Percentiles rank a stretch among this genome's conserved stretches.
Conservation (phyloP, 805 yeast species). For the Metschnikowia picachoensis region DNA sequence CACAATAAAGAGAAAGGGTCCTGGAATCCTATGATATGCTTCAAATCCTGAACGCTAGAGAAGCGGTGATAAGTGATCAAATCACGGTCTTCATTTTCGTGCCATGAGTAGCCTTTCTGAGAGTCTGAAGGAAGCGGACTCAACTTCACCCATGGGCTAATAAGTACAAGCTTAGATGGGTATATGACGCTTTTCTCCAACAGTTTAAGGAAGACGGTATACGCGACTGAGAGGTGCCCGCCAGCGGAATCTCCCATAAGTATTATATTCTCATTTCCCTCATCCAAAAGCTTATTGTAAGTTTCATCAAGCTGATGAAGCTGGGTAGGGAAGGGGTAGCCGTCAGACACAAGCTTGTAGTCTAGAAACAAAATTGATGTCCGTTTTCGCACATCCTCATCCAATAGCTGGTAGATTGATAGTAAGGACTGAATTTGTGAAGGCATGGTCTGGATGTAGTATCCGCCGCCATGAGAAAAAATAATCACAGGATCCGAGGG, state of each 20-base stretch:
- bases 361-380: constrained; percentile 29
- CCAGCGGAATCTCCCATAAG: constrained; percentile 44
- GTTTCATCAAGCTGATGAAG: constrained; percentile 27
- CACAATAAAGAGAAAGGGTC: constrained; percentile 16
- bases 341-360: constrained; percentile 29
- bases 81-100: constrained; percentile 24
- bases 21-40: constrained; percentile 9
- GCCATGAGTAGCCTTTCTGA: constrained; percentile 31
- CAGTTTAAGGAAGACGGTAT: constrained; percentile 25
- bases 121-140: constrained; percentile 20
- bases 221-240: constrained; percentile 32
- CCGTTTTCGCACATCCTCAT: constrained; percentile 17
- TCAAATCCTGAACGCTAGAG: constrained; percentile 7
- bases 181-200: constrained; percentile 14
- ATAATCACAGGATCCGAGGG: constrained; percentile 29
- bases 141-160: constrained; percentile 40
- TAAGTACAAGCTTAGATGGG: constrained; percentile 27
- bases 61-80: constrained; percentile 14
- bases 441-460: constrained; percentile 27
- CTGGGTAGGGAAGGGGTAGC: constrained; percentile 32
- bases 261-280: constrained; percentile 26
- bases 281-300: constrained; percentile 19
- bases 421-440: constrained; percentile 30
- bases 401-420: constrained; percentile 27
- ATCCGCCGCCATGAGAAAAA: constrained; percentile 41